Evolutionary conservation across 2,329 filamentous ascomycete species (phyloP), one percentile per base, ranked within the genome.

Genomic region (Decorospora gaudefroyi): DNA sequence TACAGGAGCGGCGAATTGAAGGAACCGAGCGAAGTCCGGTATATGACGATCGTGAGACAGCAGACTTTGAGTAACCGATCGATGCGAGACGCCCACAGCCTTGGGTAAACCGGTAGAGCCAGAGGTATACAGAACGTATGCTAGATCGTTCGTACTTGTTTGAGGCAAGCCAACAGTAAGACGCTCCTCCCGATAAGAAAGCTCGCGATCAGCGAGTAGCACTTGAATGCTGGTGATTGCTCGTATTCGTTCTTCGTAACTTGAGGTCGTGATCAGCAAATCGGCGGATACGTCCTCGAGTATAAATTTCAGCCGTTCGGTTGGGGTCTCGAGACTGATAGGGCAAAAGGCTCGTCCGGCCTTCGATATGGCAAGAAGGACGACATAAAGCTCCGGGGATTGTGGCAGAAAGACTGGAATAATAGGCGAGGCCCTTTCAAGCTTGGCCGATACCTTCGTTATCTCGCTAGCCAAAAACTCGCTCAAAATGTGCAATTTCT

Each of bases 71-170:
- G 88, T 87, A 6, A 80, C 90, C 11, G 91, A 88, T 18, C 77
- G 73, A 71, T 96, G 91, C 19, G 89, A 90, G 19, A 96, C 77
- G 2, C 81, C 80, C 16, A 96, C 91, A 1, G 90, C 91, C 73
- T 96, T 96, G 0, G 91, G 91, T 4, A 84, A 83, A 9, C 91
- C 91, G 0, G 90, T 96, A 4, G 89, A 95, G 3, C 90, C 90
- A 31, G 89, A 95, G 1, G 91, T 96, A 67, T 95, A 96, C 83
- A 96, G 90, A 46, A 96, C 82, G 73, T 96, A 96, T 16, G 91
- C 90, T 16, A 91, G 67, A 47, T 79, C 53, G 19, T 53, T 33
- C 29, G 46, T 37, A 11, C 58, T 17, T 67, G 69, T 2, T 38
- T 32, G 0, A 8, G 44, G 49, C 28, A 46, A 16, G 3, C 28